Percentiles rank a stretch among this genome's conserved stretches.
Conservation (phyloP, 768 basidiomycete species). For the Tylopilus sp. region DNA sequence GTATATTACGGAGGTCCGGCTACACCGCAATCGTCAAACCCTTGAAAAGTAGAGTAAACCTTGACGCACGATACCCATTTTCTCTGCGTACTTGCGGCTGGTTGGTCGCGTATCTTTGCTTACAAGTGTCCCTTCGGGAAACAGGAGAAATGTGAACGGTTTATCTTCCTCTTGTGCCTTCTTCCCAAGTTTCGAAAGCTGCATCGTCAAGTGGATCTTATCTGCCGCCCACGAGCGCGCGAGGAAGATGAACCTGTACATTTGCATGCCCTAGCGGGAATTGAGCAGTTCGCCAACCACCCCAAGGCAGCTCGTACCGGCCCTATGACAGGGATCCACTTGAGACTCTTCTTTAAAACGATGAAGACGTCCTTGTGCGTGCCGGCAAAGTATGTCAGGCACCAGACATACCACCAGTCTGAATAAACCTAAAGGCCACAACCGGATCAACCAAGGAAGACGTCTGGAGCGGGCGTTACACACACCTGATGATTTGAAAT, state of each 20-base stretch:
- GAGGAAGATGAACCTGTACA: conserved; percentile 92
- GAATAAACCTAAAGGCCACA: conserved; percentile 61
- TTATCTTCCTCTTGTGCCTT: conserved; percentile 64
- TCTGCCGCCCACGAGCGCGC: conserved; percentile 90
- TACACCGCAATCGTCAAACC: conserved; percentile 31
- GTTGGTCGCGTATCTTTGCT: conserved; percentile 81
- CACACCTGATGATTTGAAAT: conserved; percentile 91
- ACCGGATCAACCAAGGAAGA: conserved; percentile 2
- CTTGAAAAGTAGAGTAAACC: conserved; percentile 2
- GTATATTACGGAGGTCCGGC: conserved; percentile 75
- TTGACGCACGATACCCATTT: conserved; percentile 76
- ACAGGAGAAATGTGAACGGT: conserved; percentile 80
- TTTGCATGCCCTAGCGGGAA: conserved; percentile 75
- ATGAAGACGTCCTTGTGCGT: conserved; percentile 79
- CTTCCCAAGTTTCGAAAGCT: conserved; percentile 66
- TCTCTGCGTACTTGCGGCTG: conserved; percentile 85
- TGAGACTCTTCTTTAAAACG: conserved; percentile 87
- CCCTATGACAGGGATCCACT: conserved; percentile 82
- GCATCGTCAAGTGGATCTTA: conserved; percentile 57
- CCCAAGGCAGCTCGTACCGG: conserved; percentile 55
- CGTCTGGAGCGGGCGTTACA: background rate
- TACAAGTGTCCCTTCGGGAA: conserved; percentile 95
- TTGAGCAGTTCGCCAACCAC: conserved; percentile 6
- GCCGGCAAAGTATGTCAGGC: conserved; percentile 67
- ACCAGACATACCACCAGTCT: conserved; percentile 91